A percentile compares a stretch with the other conserved stretches of the same genome.
These are phyloP conservation scores for Fagus crenata DNA, from an alignment of 306 rosid species.

Conservation along the genomic window DNA sequence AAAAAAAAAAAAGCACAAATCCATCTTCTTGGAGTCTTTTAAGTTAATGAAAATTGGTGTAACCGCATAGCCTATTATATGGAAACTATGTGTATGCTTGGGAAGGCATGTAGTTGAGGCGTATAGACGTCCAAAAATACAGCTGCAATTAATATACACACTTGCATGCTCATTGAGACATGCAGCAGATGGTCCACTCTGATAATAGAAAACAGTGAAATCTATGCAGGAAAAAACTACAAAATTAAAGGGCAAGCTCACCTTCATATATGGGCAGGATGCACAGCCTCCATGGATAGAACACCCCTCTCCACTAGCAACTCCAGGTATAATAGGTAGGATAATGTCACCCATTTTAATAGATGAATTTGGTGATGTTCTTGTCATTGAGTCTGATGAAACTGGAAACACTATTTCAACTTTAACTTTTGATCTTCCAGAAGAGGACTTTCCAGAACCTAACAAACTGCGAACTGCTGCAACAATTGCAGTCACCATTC, in stretches of 20 bases:
- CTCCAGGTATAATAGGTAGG: constrained; percentile 81
- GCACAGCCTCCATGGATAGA: constrained; percentile 96
- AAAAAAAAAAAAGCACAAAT: too few species aligned
- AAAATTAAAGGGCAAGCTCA: constrained; percentile 28
- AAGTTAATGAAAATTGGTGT: not conserved
- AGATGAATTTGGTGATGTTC: constrained; percentile 52
- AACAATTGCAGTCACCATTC: constrained; percentile 95
- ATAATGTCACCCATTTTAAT: constrained; percentile 45
- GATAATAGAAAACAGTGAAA: constrained; percentile 16
- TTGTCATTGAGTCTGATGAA: constrained; percentile 84
- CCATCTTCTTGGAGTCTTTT: not conserved
- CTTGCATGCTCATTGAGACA: not conserved
- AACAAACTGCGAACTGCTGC: constrained; percentile 73
- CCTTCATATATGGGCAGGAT: constrained; percentile 99
- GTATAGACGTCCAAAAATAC: not conserved
- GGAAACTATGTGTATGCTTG: not conserved
- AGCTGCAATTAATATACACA: not conserved
- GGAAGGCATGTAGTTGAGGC: not conserved
- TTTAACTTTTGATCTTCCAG: constrained; percentile 50
- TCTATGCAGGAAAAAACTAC: not conserved
- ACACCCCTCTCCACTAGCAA: constrained; percentile 91
- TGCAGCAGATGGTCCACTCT: not conserved
- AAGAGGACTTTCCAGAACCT: constrained; percentile 45
- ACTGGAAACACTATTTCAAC: constrained; percentile 97
- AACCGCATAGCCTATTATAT: not conserved